Evolutionary conservation across 1,284 basidiomycete genomes (phyloP).

Genomic region (Waitea zeae): DNA sequence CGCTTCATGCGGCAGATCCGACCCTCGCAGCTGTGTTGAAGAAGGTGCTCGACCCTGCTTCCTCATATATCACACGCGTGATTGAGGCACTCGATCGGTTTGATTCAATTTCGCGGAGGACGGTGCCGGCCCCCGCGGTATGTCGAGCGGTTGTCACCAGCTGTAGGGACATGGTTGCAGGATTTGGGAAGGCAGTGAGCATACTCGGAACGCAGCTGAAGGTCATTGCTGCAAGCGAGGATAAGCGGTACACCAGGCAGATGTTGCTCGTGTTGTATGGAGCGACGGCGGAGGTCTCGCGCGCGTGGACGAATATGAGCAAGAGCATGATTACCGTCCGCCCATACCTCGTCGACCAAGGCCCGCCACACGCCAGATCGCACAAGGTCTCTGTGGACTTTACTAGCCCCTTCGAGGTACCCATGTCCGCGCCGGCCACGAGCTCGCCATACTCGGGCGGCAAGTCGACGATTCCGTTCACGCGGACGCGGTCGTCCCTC

Average conservation of each 20-base stretch:
- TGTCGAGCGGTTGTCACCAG: constrained; percentile 73
- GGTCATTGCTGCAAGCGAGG: constrained; percentile 58
- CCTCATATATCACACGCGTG: constrained; percentile 65
- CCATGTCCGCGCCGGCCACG: constrained; percentile 15
- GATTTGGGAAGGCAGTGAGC: constrained; percentile 77
- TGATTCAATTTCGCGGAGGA: constrained; percentile 65
- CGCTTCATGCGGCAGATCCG: constrained; percentile 74
- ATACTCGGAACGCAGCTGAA: constrained; percentile 75
- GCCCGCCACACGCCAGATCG: too few relatives aligned
- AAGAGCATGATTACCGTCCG: too few relatives aligned
- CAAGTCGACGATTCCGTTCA: background rate
- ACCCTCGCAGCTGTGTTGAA: constrained; percentile 69
- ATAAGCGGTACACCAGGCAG: constrained; percentile 79
- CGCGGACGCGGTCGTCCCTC: constrained; percentile 6
- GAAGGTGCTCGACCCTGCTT: constrained; percentile 77
- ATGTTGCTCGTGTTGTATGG: constrained; percentile 84
- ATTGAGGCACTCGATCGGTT: constrained; percentile 88
- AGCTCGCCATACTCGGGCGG: too few relatives aligned
- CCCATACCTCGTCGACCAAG: too few relatives aligned
- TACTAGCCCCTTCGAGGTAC: too few relatives aligned
- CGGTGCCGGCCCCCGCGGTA: constrained; percentile 49
- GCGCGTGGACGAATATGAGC: constrained; percentile 76
- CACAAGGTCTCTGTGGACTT: too few relatives aligned
- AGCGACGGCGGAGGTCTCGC: constrained; percentile 76
- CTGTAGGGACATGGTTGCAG: constrained; percentile 73